phyloP scores from a whole-genome alignment of 306 rosid genomes.

The Alnus glutinosa region DNA sequence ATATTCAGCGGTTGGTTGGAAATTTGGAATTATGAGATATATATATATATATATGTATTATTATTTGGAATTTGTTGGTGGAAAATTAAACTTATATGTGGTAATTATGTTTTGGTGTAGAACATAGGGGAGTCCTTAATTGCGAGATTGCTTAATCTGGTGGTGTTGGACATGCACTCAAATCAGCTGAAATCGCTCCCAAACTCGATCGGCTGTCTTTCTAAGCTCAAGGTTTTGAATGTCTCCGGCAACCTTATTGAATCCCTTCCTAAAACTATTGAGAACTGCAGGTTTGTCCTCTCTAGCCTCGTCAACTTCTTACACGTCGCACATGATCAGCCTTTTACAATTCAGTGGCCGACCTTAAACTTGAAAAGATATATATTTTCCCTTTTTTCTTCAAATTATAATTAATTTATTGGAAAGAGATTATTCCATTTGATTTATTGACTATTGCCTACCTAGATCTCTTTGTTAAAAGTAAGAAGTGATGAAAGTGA shows the following conservation, averaged over 20 bases:
- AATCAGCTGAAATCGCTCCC: slow-evolving; percentile 82
- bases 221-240: slow-evolving; percentile 74
- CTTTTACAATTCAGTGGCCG: too few species aligned
- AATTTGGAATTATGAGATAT: too few species aligned
- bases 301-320: not conserved
- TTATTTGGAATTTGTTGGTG: too few species aligned
- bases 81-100: too few species aligned
- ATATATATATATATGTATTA: too few species aligned
- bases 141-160: slow-evolving; percentile 72
- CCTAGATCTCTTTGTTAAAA: not conserved
- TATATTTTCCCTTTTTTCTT: too few species aligned
- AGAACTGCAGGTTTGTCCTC: slow-evolving; percentile 75
- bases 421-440: not conserved
- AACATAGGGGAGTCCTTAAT: slow-evolving; percentile 78
- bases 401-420: too few species aligned
- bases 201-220: slow-evolving; percentile 86
- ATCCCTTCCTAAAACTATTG: slow-evolving; percentile 71
- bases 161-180: slow-evolving; percentile 76
- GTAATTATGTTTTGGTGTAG: slow-evolving; percentile 33
- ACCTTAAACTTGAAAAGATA: too few species aligned
- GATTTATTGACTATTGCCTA: not conserved
- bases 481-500: not conserved
- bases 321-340: not conserved
- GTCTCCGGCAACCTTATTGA: slow-evolving; percentile 74
- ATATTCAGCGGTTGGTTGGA: too few species aligned